phyloP scores from a whole-genome alignment of 441 rosid genomes.

The Syzygium syzygioides region DNA sequence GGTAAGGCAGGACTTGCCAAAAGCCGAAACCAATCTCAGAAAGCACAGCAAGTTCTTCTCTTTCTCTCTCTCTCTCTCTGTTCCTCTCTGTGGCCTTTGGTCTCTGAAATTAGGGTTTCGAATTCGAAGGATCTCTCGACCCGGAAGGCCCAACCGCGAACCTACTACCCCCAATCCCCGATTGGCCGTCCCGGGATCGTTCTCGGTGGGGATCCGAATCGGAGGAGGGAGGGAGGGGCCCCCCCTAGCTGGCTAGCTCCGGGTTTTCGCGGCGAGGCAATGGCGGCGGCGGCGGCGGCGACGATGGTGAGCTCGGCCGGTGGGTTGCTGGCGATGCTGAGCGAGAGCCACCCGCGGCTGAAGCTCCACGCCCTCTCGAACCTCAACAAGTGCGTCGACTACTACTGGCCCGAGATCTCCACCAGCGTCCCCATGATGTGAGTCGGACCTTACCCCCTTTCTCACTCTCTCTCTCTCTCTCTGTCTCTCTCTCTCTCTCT shows the following conservation, averaged over 20 bases:
- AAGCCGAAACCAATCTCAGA: neutral
- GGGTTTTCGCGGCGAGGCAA: slow-evolving; percentile 3
- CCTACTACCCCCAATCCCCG: no score
- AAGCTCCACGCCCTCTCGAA: slow-evolving; percentile 82
- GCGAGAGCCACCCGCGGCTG: slow-evolving; percentile 71
- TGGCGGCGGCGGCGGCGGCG: slow-evolving; percentile 72
- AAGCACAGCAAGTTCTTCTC: neutral
- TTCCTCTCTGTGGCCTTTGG: neutral
- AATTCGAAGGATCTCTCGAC: neutral
- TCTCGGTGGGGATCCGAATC: neutral
- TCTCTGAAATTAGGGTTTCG: neutral
- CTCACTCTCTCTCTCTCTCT: neutral
- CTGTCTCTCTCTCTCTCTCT: neutral
- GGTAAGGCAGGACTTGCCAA: neutral
- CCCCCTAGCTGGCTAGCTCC: neutral
- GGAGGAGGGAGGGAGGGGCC: neutral
- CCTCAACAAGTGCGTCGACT: slow-evolving; percentile 84
- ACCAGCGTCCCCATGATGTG: slow-evolving; percentile 96
- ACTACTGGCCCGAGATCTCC: slow-evolving; percentile 97
- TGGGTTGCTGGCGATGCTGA: slow-evolving; percentile 89
- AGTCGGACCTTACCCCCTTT: neutral
- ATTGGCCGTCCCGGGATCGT: neutral
- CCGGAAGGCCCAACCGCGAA: neutral
- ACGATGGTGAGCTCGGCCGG: slow-evolving; percentile 86
- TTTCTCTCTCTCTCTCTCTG: neutral